Evolutionary conservation across 2,329 filamentous ascomycete species (phyloP), one percentile per base, ranked within the genome.

Genomic region (Mycosphaerella sp.): DNA sequence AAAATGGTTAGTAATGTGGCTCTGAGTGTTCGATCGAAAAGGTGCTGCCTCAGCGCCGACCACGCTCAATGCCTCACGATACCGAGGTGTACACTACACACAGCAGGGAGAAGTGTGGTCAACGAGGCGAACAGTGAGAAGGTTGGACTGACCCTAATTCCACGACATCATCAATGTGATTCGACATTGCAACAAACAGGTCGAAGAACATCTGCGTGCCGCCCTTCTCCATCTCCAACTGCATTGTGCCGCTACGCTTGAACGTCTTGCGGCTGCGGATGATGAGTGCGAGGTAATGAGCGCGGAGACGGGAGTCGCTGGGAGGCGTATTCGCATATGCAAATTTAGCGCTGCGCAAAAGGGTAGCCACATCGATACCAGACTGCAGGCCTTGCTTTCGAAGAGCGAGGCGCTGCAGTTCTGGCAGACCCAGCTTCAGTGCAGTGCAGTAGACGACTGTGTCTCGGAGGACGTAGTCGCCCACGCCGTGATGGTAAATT

Each of bases 201-300:
- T 96, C 91, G 77, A 97, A 97, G 81, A 93, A 96, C 76, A 96
- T 80, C 80, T 91, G 91, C 53, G 65, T 66, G 76, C 80, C 90
- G 72, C 91, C 90, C 74, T 84, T 84, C 79, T 95, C 89, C 91
- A 97, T 96, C 79, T 96, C 91, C 78, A 87, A 86, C 81, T 96
- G 91, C 90, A 96, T 95, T 74, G 91, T 96, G 75, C 91, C 91
- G 78, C 90, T 95, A 76, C 87, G 85, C 85, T 95, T 96, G 75
- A 97, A 96, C 69, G 89, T 95, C 79, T 90, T 90, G 74, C 92
- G 89, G 80, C 88, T 92, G 78, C 91, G 86, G 79, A 96, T 95
- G 75, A 96, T 95, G 74, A 96, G 83, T 72, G 91, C 89, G 73
- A 97, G 85, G 80, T 95, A 96, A 78, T 95, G 90, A 78, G 91